Percentiles rank a stretch among this genome's conserved stretches.
phyloP scores from a whole-genome alignment of 2,329 filamentous ascomycete genomes.

The Xylaria sp. region DNA sequence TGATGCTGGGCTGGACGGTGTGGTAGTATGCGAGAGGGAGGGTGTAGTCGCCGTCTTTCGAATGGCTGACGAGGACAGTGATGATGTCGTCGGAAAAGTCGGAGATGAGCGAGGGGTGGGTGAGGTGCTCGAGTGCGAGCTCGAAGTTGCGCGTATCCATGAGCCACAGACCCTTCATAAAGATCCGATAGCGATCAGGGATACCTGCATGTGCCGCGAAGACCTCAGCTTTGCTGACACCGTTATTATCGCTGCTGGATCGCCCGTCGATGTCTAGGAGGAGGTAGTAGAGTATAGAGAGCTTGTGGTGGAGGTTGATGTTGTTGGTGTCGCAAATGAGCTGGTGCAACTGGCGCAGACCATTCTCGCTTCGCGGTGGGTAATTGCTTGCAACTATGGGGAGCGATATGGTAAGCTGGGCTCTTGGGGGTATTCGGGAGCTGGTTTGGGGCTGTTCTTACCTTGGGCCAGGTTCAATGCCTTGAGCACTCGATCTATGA shows the following conservation, averaged over 20 bases:
- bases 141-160: constrained; percentile 78
- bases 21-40: constrained; percentile 83
- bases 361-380: constrained; percentile 76
- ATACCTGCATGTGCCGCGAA: constrained; percentile 74
- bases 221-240: constrained; percentile 53
- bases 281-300: constrained; percentile 85
- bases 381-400: constrained; percentile 69
- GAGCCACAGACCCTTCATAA: constrained; percentile 85
- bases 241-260: constrained; percentile 48
- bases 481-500: constrained; percentile 81
- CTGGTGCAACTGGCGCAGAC: constrained; percentile 75
- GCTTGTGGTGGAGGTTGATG: constrained; percentile 79
- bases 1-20: constrained; percentile 78
- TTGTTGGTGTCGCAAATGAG: constrained; percentile 71
- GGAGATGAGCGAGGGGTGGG: constrained; percentile 80
- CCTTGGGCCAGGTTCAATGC: constrained; percentile 76
- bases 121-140: constrained; percentile 78
- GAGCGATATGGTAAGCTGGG: not conserved
- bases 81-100: constrained; percentile 89
- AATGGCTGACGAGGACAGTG: constrained; percentile 71
- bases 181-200: constrained; percentile 79
- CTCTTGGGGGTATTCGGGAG: not conserved
- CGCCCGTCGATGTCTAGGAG: constrained; percentile 76
- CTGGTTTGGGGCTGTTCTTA: constrained; percentile 50
- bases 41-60: constrained; percentile 67